Evolutionary conservation across 441 rosid genomes (phyloP), one percentile per base, ranked within the genome.

Genomic region (Erodium texanum): DNA sequence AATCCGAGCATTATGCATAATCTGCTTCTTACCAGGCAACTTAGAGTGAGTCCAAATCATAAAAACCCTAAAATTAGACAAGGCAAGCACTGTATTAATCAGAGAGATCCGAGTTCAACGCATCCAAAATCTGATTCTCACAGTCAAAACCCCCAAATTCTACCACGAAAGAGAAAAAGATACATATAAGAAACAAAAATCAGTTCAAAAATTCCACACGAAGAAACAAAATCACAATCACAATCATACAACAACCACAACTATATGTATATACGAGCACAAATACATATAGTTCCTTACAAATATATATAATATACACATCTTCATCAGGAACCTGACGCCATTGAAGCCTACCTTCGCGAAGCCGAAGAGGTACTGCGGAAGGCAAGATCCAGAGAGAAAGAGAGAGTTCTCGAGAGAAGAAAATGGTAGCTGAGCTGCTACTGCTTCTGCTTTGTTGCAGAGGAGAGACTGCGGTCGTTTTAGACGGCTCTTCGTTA

Each of bases 61-160:
- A 72, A 56, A 56, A 65, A 11, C 66, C 32, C 71, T 76, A 74
- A 79, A 76, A 71, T 50, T 74, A 82, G 82, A 19, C 68, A 75
- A 64, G 50, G 36, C 66, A 66, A 68, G 24, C 68, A 72, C 65
- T 66, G 62, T 72, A 74, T 32, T 12, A 29, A 63, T 68, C 76
- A 73, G 69, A 72, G n/a, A 11, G 45, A 80, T 89, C 96, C 96
- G 82, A 82, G 70, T 71, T 68, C 65, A 71, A 50, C 45, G 83
- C 87, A 82, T 19, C 62, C 5, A 54, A 75, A 70, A 75, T 59
- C 64, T 78, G 74, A 75, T 64, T 36, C 62, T 54, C 27, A 16
- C 52, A 54, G 71, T 71, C 50, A 43, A 72, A 68, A 69, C 24
- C n/a, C n/a, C 50, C 50, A 43, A 43, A 43, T 43, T 11, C n/a